A percentile compares a stretch with the other conserved stretches of the same genome.
These are phyloP conservation scores for Senna siamea DNA, from an alignment of 306 rosid genomes.

Conservation along the genomic window DNA sequence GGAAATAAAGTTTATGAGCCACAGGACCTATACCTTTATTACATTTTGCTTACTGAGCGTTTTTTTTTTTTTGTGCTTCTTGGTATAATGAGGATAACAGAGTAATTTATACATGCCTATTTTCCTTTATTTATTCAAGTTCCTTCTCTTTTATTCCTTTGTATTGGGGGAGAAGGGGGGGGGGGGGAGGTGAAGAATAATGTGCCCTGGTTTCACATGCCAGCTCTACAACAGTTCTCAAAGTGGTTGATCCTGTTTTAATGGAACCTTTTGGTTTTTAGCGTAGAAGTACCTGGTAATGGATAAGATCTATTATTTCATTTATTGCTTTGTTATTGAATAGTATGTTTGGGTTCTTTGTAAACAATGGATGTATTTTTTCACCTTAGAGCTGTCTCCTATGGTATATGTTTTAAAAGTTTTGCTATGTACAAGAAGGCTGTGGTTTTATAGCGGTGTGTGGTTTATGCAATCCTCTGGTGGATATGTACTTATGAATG, in stretches of 20 bases:
- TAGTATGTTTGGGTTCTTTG: background rate
- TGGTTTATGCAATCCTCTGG: slow-evolving; percentile 1
- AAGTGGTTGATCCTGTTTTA: background rate
- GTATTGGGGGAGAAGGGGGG: no score
- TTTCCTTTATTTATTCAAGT: background rate
- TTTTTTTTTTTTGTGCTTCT: background rate
- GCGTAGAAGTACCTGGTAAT: background rate
- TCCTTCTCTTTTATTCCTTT: background rate
- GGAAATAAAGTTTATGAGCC: background rate
- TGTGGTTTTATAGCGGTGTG: no score
- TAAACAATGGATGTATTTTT: background rate
- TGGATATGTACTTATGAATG: background rate
- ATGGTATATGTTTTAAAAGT: no score
- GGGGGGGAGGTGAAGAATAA: background rate
- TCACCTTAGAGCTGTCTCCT: background rate
- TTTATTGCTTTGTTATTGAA: background rate
- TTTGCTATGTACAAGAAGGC: no score
- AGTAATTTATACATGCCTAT: background rate
- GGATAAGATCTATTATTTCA: background rate
- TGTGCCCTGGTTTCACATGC: background rate
- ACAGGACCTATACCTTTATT: background rate
- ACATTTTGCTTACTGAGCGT: background rate
- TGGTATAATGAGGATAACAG: background rate
- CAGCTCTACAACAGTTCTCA: slow-evolving; percentile 5
- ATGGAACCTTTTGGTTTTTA: background rate